These are phyloP conservation scores for Alloteropsis angusta DNA, from an alignment of 202 grass and related monocot genomes.

Conservation along the genomic window DNA sequence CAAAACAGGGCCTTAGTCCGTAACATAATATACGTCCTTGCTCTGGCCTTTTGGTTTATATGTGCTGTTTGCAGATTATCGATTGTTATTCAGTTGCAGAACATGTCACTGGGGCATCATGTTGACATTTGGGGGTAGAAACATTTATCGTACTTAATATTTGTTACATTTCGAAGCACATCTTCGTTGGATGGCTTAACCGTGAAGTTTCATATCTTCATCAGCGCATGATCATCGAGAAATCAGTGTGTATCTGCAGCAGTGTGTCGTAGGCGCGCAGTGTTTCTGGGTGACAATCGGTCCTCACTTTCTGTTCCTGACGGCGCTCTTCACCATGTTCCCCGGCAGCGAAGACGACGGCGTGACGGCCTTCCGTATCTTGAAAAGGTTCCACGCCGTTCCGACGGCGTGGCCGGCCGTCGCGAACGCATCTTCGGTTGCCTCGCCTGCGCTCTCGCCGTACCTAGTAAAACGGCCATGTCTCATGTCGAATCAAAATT, in stretches of 20 bases:
- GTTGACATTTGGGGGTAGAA: background rate
- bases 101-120: background rate
- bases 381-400: constrained; percentile 89
- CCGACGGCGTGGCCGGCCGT: constrained; percentile 66
- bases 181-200: background rate
- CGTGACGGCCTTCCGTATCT: constrained; percentile 65
- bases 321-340: constrained; percentile 56
- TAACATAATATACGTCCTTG: too few relatives aligned
- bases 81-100: background rate
- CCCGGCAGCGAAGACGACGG: constrained; percentile 54
- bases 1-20: too few relatives aligned
- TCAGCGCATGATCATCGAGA: background rate
- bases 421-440: constrained; percentile 70
- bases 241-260: background rate
- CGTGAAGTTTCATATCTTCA: background rate
- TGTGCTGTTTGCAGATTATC: background rate
- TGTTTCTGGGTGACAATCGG: background rate
- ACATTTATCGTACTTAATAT: background rate
- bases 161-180: background rate
- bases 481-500: background rate
- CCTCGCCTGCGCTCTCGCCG: constrained; percentile 65
- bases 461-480: constrained; percentile 23
- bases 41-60: background rate
- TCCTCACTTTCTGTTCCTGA: constrained; percentile 58
- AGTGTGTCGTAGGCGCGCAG: background rate